phyloP scores from a whole-genome alignment of 106 monocot genomes.

The Phalaenopsis aphrodite region DNA sequence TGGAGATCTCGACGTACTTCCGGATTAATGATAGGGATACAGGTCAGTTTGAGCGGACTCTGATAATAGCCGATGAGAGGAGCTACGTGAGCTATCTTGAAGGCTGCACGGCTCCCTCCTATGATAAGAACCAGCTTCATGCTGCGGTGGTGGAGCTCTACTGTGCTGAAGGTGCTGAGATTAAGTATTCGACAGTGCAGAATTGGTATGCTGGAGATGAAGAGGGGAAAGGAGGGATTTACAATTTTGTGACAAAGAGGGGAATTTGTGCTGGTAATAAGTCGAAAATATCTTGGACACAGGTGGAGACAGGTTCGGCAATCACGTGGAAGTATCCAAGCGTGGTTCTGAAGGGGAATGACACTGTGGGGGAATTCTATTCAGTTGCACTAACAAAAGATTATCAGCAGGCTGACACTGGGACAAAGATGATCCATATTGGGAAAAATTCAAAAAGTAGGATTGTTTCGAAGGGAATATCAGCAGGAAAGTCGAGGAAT shows the following conservation, averaged over 20 bases:
- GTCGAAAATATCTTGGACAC: constrained; percentile 96
- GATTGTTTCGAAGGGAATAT: constrained; percentile 91
- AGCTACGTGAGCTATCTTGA: constrained; percentile 90
- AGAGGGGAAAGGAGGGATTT: constrained; percentile 80
- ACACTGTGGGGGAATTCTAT: constrained; percentile 85
- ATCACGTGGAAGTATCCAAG: constrained; percentile 99
- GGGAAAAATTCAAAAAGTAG: constrained; percentile 76
- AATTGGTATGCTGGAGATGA: constrained; percentile 95
- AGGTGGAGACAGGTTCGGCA: constrained; percentile 95
- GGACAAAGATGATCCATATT: constrained; percentile 96
- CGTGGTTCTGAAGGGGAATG: constrained; percentile 70
- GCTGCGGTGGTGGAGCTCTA: constrained; percentile 89
- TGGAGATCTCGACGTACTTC: constrained; percentile 96
- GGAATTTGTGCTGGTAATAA: constrained; percentile 64
- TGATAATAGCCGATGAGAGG: constrained; percentile 78
- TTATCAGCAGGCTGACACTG: constrained; percentile 91
- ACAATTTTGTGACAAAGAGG: constrained; percentile 94
- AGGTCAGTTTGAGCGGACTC: constrained; percentile 84
- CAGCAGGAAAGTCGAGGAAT: constrained; percentile 93
- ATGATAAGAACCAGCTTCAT: constrained; percentile 90
- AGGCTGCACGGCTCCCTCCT: constrained; percentile 87
- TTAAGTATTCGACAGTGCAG: constrained; percentile 93
- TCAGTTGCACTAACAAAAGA: constrained; percentile 93
- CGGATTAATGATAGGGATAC: constrained; percentile 85
- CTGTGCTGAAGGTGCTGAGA: constrained; percentile 79